Evolutionary conservation across 768 basidiomycete genomes (phyloP), one percentile per base, ranked within the genome.

Genomic region (Pisolithus orientalis): DNA sequence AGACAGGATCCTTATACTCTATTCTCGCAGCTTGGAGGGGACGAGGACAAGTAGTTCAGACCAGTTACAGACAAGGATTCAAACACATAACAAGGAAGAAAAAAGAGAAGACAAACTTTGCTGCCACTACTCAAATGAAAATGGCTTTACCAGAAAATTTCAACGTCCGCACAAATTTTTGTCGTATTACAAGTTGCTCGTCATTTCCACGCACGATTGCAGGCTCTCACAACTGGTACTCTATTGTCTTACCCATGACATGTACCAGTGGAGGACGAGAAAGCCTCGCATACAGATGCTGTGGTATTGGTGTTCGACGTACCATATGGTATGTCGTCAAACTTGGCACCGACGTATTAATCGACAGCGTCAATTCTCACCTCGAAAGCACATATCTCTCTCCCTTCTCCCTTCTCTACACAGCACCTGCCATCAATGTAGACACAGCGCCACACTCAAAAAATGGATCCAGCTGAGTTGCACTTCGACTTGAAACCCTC

Each of bases 91-190:
- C 54, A 57, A 37, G 44, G 50, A 29, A 47, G 51, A 55, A 45
- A 48, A 29, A 39, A 49, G 8, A 21, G n/a, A 49, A 17, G 43
- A 39, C 34, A 34, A 25, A 40, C 39, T 24, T 39, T 14, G 39
- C 16, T 11, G 32, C 11, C 27, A 24, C 21, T 21, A 52, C 27
- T 11, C 28, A 28, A 6, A 32, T 16, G 46, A 17, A 31, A 14
- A 25, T 24, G 34, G 11, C 11, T 24, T 10, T 17, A 7, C 17
- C 32, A 37, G 39, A 43, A 58, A 57, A 53, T 54, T 65, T 65
- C 57, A 63, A 67, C 57, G 57, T 57, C 62, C 58, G 57, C 50
- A 57, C 53, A 67, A 65, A 67, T 62, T 59, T 49, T 55, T 62
- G 39, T 32, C 52, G 49, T 49, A 53, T 47, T 21, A 21, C 21